phyloP scores from a whole-genome alignment of 108 stramenopile genomes.

The Cylindrotheca closterium region DNA sequence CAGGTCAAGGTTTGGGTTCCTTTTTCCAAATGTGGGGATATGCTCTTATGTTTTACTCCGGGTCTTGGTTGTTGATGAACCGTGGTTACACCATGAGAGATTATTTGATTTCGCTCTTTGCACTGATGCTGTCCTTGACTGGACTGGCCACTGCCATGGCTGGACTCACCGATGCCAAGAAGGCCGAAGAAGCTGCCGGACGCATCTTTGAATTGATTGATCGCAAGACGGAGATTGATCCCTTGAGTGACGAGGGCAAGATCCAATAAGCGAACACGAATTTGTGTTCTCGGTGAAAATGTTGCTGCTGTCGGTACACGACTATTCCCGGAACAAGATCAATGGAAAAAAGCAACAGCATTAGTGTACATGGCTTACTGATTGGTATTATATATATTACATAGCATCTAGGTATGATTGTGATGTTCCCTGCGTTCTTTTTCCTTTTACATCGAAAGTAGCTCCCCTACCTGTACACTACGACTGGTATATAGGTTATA shows the following conservation, averaged over 20 bases:
- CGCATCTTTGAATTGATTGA: slow-evolving; percentile 62
- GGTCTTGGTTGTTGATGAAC: slow-evolving; percentile 49
- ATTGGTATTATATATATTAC: neutral
- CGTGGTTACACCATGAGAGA: slow-evolving; percentile 43
- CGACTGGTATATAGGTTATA: too few relatives aligned
- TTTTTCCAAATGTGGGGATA: slow-evolving; percentile 35
- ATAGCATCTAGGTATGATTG: too few relatives aligned
- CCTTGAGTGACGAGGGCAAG: slow-evolving; percentile 52
- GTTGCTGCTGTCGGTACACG: neutral
- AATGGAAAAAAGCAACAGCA: neutral
- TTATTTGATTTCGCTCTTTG: slow-evolving; percentile 64
- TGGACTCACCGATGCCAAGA: slow-evolving; percentile 49
- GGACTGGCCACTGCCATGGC: slow-evolving; percentile 53
- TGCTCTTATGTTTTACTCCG: slow-evolving; percentile 67
- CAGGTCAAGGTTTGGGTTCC: slow-evolving; percentile 21
- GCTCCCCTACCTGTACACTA: too few relatives aligned
- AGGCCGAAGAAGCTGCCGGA: slow-evolving; percentile 48
- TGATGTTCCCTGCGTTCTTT: too few relatives aligned
- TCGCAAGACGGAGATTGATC: slow-evolving; percentile 50
- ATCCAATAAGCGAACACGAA: slow-evolving; percentile 12
- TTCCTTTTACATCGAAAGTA: too few relatives aligned
- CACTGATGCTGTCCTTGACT: slow-evolving; percentile 62
- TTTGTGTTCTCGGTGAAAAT: neutral
- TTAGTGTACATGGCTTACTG: neutral
- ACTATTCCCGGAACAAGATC: neutral